Evolutionary conservation across 495 filamentous ascomycete genomes (phyloP).

Genomic region (Penicillium antarcticum): DNA sequence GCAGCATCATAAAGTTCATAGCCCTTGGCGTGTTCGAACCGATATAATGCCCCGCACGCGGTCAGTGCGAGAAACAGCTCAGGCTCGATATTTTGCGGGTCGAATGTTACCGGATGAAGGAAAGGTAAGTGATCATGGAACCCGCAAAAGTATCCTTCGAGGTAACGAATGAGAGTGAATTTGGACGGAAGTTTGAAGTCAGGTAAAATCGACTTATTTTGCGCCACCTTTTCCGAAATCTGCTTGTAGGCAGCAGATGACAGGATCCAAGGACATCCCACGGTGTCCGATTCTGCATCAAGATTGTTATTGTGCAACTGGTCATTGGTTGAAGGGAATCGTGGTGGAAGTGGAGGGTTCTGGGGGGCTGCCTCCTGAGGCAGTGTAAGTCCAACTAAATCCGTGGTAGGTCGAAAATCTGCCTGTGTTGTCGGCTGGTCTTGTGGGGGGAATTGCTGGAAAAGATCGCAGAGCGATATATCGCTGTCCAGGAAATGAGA

Average conservation of each 20-base stretch:
- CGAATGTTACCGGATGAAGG: slow-evolving; percentile 3
- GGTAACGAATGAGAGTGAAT: slow-evolving; percentile 3
- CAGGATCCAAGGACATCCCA: not conserved
- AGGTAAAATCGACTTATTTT: not conserved
- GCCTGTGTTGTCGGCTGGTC: not conserved
- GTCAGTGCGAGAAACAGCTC: slow-evolving; percentile 2
- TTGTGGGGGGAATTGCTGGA: not conserved
- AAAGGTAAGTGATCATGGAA: slow-evolving; percentile 10
- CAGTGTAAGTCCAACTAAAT: not conserved
- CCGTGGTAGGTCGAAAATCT: not conserved
- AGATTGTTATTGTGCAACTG: not conserved
- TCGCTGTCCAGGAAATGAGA: slow-evolving; percentile 6
- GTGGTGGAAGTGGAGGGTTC: not conserved
- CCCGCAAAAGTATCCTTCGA: slow-evolving; percentile 7
- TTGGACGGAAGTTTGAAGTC: slow-evolving; percentile 1
- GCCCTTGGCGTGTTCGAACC: not conserved
- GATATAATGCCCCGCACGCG: slow-evolving; percentile 5
- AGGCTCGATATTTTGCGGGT: not conserved
- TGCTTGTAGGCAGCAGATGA: not conserved
- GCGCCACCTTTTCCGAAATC: not conserved
- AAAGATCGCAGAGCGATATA: slow-evolving; percentile 1
- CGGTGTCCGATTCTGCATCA: not conserved
- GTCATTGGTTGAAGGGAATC: not conserved
- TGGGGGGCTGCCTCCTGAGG: not conserved
- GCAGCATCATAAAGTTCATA: not conserved